Evolutionary conservation across 345 rosid species (phyloP), one percentile per base, ranked within the genome.

Genomic region (Toxicodendron radicans): DNA sequence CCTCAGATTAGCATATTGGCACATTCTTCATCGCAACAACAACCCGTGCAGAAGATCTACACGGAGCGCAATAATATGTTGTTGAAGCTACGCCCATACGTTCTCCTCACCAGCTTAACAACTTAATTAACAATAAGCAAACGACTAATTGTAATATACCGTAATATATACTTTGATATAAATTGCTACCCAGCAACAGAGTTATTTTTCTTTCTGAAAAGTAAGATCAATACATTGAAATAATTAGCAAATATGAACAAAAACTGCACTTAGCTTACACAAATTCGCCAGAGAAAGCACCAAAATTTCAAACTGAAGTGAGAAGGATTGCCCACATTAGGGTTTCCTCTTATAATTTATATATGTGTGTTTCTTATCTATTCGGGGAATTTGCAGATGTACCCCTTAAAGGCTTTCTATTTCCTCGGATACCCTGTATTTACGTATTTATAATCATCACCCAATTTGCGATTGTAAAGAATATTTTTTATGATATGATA

Each of bases 1-100:
- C 79, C 81, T 83, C 86, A 73, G 86, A 83, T 83, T 83, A 83
- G 86, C 86, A 83, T 83, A 75, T 78, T 78, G 86, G 82, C 86
- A 80, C 80, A 70, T 80, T 83, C 78, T 32, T 78, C 86, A 69
- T 16, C 5, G 79, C 82, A 72, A 33, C 79, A 54, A 78, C 84
- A 80, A 80, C 82, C 80, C 84, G 35, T 75, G 75, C 52, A 65
- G 69, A 18, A 23, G 59, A 43, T 56, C 60, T 60, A 64, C 83
- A 79, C 69, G 80, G 80, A 56, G 82, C 86, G 86, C 86, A 80
- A 30, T 64, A 58, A 46, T 27, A 41, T 38, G 66, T 74, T 72
- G 86, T 68, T 58, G 76, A 63, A 27, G 82, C 82, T 78, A 33
- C 57, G 84, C 71, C 68, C 27, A 70, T 64, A 74, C 57, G 27